Evolutionary conservation across 768 basidiomycete genomes (phyloP), one percentile per base, ranked within the genome.

Genomic region (Pisolithus microcarpus): DNA sequence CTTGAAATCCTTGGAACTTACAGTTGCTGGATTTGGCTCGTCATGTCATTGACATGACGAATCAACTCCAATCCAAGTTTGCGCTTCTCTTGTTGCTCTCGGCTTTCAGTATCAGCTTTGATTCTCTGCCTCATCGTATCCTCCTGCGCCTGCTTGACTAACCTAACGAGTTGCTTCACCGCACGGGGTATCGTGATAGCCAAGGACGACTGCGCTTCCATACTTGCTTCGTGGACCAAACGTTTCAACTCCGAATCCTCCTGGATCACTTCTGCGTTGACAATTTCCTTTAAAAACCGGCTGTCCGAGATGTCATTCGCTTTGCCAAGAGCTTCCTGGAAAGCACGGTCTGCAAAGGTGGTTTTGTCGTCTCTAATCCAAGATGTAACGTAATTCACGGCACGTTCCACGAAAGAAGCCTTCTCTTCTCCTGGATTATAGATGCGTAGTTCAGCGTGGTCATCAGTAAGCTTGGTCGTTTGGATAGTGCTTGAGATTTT

Each of bases 61-160:
- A 65, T 66, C 10, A 65, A 19, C 6, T 48, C 4, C 13, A 45
- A n/a, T 34, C 63, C 60, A 18, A 62, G 6, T 15, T 34, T 43
- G 0, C 38, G 6, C 4, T 28, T 50, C 2, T 65, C 52, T 39
- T 54, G 49, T 1, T 49, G 45, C 10, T 51, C 57, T 0, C 8
- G 26, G 26, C 26, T 53, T 6, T 0, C 36, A 23, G 40, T 10
- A 6, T 56, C 51, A 16, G 11, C 34, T 23, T 38, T 39, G 40
- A 56, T 51, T 9, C 6, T 31, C 9, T 38, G 24, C 6, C 0
- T n/a, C 37, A 42, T 53, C 0, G 46, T 53, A 0, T 55, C 40
- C 5, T 45, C 37, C 40, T 58, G 54, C 34, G 53, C 53, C 8
- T 16, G 47, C 38, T 59, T 48, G 7, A 58, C 53, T n/a, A 36